These are phyloP conservation scores for Cryptococcus sp. DNA, from an alignment of 1,284 basidiomycete genomes.

Conservation along the genomic window DNA sequence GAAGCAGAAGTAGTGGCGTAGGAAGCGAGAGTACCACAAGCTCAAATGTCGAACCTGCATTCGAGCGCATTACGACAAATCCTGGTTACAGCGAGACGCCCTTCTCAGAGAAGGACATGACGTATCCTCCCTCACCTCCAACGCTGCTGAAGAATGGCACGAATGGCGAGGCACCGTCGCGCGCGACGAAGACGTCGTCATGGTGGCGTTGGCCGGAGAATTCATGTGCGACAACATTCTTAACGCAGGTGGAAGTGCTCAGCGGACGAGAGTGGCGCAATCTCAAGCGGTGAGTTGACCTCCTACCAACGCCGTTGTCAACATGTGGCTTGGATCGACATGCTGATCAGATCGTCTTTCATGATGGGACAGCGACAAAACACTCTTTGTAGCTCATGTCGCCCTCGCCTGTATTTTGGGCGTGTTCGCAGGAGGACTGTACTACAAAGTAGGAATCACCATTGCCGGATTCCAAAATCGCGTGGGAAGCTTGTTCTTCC, in stretches of 20 bases:
- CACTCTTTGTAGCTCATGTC: slow-evolving; percentile 75
- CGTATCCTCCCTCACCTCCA: slow-evolving; percentile 19
- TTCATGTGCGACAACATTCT: slow-evolving; percentile 63
- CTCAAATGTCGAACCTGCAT: background rate
- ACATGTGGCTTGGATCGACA: background rate
- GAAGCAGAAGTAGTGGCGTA: slow-evolving; percentile 27
- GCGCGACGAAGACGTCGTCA: slow-evolving; percentile 21
- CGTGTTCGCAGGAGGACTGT: slow-evolving; percentile 77
- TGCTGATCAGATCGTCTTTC: background rate
- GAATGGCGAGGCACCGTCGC: background rate
- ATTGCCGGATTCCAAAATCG: slow-evolving; percentile 89
- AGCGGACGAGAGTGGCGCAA: slow-evolving; percentile 79
- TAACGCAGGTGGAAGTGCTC: slow-evolving; percentile 80
- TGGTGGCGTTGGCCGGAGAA: slow-evolving; percentile 24
- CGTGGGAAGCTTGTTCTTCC: slow-evolving; percentile 86
- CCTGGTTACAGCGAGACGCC: slow-evolving; percentile 15
- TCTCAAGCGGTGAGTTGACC: slow-evolving; percentile 61
- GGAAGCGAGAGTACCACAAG: background rate
- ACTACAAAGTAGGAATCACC: slow-evolving; percentile 71
- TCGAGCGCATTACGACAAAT: background rate
- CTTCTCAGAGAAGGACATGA: slow-evolving; percentile 17
- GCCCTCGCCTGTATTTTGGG: slow-evolving; percentile 69
- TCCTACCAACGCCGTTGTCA: no score
- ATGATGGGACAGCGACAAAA: slow-evolving; percentile 64
- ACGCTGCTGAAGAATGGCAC: slow-evolving; percentile 6